Evolutionary conservation across 2,329 filamentous ascomycete genomes (phyloP).

Genomic region (Ophiocordyceps australis): DNA sequence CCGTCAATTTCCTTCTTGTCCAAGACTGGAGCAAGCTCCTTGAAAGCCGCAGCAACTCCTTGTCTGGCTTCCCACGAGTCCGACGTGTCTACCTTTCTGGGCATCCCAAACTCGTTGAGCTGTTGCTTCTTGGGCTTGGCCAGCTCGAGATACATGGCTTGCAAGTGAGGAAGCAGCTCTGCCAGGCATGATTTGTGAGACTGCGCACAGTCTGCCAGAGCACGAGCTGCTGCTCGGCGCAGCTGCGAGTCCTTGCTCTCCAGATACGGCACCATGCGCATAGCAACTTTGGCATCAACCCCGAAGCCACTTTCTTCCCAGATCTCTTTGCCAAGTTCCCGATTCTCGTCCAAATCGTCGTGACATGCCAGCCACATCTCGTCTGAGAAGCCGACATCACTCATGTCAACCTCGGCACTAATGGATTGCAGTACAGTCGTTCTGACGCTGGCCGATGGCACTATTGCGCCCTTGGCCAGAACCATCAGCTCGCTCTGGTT

Average conservation of each 20-base stretch:
- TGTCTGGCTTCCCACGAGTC: constrained; percentile 88
- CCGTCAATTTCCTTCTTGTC: constrained; percentile 50
- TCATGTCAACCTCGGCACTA: constrained; percentile 80
- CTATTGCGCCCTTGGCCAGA: constrained; percentile 62
- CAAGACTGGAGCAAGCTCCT: constrained; percentile 57
- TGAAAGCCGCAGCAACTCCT: constrained; percentile 75
- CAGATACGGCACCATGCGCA: constrained; percentile 59
- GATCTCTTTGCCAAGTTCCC: constrained; percentile 65
- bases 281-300: constrained; percentile 44
- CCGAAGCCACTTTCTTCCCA: constrained; percentile 88
- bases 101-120: constrained; percentile 88
- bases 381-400: constrained; percentile 67
- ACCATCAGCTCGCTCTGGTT: constrained; percentile 51
- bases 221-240: constrained; percentile 64
- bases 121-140: constrained; percentile 70
- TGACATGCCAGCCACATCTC: constrained; percentile 91
- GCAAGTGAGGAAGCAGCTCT: constrained; percentile 44
- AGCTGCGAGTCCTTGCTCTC: constrained; percentile 66
- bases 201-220: constrained; percentile 57
- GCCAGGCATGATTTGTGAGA: constrained; percentile 40
- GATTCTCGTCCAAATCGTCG: constrained; percentile 78
- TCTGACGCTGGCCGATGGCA: constrained; percentile 62
- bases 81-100: constrained; percentile 66
- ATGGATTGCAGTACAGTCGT: constrained; percentile 78
- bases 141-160: constrained; percentile 56